Percentiles rank a stretch among this genome's conserved stretches.
Evolutionary conservation across 306 rosid genomes (phyloP).

Genomic region (Casuarina equisetifolia): DNA sequence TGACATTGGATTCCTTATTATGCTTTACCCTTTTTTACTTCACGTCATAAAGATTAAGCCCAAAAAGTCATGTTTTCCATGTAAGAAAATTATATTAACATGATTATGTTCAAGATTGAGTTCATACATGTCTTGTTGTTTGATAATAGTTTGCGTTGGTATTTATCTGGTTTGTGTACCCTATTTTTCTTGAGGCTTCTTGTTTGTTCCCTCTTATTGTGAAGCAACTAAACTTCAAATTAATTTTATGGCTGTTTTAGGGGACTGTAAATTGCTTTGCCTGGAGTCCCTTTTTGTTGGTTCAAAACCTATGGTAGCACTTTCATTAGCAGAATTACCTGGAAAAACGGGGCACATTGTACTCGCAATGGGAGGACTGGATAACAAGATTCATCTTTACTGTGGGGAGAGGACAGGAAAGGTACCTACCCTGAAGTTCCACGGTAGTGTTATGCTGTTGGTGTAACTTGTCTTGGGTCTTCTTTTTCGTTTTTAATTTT

Average conservation of each 20-base stretch:
- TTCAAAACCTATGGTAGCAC: slow-evolving; percentile 81
- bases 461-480: background rate
- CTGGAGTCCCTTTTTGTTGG: slow-evolving; percentile 74
- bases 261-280: slow-evolving; percentile 60
- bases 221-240: background rate
- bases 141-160: background rate
- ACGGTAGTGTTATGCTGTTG: slow-evolving; percentile 8
- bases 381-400: slow-evolving; percentile 90
- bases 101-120: background rate
- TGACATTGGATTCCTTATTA: background rate
- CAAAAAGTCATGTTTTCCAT: background rate
- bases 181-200: background rate
- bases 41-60: background rate
- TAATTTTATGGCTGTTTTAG: slow-evolving; percentile 43
- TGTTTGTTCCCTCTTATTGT: slow-evolving; percentile 2
- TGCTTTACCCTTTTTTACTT: background rate
- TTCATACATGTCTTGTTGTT: background rate
- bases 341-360: slow-evolving; percentile 60
- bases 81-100: background rate
- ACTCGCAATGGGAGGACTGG: slow-evolving; percentile 96
- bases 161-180: background rate
- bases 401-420: slow-evolving; percentile 76
- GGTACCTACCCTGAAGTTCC: slow-evolving; percentile 45
- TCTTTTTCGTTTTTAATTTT: background rate
- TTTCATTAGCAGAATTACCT: slow-evolving; percentile 82